Percentiles rank a stretch among this genome's conserved stretches.
phyloP scores from a whole-genome alignment of 2,329 filamentous ascomycete species.

The Rutstroemia sydowiana region DNA sequence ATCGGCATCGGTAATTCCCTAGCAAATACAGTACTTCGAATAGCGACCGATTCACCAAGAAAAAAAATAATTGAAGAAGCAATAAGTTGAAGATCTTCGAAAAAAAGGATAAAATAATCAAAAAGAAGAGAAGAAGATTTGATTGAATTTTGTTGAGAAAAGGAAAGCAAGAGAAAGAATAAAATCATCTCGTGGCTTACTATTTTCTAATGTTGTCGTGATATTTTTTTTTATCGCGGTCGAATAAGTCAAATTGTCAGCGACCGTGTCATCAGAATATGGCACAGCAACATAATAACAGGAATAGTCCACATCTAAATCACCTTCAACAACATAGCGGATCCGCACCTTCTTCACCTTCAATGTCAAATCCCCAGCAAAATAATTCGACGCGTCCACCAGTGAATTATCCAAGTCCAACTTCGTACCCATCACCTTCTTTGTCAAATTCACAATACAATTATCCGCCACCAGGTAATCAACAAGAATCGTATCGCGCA shows the following conservation, averaged over 20 bases:
- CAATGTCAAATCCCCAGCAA: slow-evolving; percentile 27
- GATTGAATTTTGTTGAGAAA: too few relatives aligned
- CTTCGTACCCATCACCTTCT: slow-evolving; percentile 42
- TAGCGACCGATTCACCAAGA: too few relatives aligned
- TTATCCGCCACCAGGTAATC: slow-evolving; percentile 35
- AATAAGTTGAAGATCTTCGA: too few relatives aligned
- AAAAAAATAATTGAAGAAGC: too few relatives aligned
- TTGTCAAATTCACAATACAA: slow-evolving; percentile 39
- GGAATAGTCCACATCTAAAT: slow-evolving; percentile 25
- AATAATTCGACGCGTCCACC: slow-evolving; percentile 21
- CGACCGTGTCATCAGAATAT: slow-evolving; percentile 13
- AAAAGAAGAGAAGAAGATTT: too few relatives aligned
- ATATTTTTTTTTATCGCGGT: not conserved
- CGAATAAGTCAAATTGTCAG: slow-evolving; percentile 3
- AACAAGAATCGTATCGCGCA: slow-evolving; percentile 37
- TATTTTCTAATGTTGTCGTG: not conserved
- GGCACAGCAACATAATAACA: slow-evolving; percentile 21
- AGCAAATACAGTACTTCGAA: too few relatives aligned
- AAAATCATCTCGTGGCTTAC: not conserved
- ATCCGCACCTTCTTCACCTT: slow-evolving; percentile 27
- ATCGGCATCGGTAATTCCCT: too few relatives aligned
- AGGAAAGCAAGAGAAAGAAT: too few relatives aligned
- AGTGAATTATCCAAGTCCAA: slow-evolving; percentile 37
- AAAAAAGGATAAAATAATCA: too few relatives aligned
- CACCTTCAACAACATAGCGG: slow-evolving; percentile 26